A percentile compares a stretch with the other conserved stretches of the same genome.
Conservation (phyloP, 345 rosid species). For the Punica granatum region DNA sequence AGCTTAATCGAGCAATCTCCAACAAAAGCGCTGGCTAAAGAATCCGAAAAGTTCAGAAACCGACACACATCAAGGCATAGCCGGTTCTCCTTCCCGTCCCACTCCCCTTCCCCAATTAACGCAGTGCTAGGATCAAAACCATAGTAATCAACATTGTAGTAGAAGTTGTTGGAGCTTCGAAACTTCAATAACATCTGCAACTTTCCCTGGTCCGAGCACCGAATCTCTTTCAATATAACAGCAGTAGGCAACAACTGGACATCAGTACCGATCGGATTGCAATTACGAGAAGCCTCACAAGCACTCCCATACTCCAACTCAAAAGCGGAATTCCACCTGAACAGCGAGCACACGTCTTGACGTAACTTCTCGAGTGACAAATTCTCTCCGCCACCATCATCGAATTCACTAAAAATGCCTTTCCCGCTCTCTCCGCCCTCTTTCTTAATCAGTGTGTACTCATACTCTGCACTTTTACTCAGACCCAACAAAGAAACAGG, state of each 20-base stretch:
- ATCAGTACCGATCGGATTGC: constrained; percentile 32
- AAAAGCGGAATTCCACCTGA: constrained; percentile 25
- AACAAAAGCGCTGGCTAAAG: constrained; percentile 35
- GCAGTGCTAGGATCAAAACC: constrained; percentile 50
- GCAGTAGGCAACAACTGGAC: constrained; percentile 26
- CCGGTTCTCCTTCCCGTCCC: constrained; percentile 58
- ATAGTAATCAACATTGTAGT: constrained; percentile 14
- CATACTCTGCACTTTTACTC: constrained; percentile 36
- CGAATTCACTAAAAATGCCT: constrained; percentile 19
- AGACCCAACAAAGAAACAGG: constrained; percentile 56
- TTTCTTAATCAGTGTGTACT: constrained; percentile 37
- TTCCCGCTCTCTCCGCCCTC: constrained; percentile 23
- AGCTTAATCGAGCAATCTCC: constrained; percentile 67
- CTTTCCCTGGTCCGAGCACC: constrained; percentile 37
- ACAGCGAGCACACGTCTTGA: constrained; percentile 36
- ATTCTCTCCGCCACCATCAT: constrained; percentile 25
- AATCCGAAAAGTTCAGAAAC: constrained; percentile 37
- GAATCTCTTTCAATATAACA: constrained; percentile 29
- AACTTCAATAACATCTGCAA: constrained; percentile 43
- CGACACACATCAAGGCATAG: constrained; percentile 62
- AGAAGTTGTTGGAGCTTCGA: constrained; percentile 15
- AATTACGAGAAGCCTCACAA: constrained; percentile 32
- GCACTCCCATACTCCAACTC: constrained; percentile 35
- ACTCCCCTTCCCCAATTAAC: constrained; percentile 67
- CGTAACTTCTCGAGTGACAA: constrained; percentile 17